phyloP scores from a whole-genome alignment of 2,329 filamentous ascomycete genomes.

The Gremmenia infestans region DNA sequence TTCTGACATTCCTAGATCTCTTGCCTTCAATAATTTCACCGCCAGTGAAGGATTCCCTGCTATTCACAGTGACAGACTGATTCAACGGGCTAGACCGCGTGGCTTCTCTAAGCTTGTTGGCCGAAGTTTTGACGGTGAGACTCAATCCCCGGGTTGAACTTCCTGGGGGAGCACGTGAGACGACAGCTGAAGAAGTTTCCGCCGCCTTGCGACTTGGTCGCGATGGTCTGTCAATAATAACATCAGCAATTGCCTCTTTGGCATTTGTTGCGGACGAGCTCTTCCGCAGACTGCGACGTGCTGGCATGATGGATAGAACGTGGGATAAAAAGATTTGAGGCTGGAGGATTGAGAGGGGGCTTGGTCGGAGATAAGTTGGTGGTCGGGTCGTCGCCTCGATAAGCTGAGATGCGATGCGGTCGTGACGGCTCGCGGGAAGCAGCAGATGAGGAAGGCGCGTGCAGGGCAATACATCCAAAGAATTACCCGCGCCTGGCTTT shows the following conservation, averaged over 20 bases:
- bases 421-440: background rate
- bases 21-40: conserved; percentile 31
- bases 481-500: conserved; percentile 2
- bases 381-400: conserved; percentile 21
- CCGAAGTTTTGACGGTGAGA: conserved; percentile 32
- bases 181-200: conserved; percentile 25
- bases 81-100: conserved; percentile 23
- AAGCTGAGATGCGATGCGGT: conserved; percentile 12
- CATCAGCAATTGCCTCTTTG: conserved; percentile 27
- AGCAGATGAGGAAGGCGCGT: background rate
- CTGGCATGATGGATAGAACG: conserved; percentile 19
- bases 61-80: conserved; percentile 14
- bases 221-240: conserved; percentile 21
- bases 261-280: conserved; percentile 23
- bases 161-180: conserved; percentile 27
- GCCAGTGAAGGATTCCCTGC: conserved; percentile 24
- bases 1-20: conserved; percentile 29
- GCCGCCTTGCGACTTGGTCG: conserved; percentile 26
- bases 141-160: conserved; percentile 26
- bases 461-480: background rate
- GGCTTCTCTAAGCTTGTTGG: conserved; percentile 31
- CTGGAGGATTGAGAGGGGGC: background rate
- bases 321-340: conserved; percentile 1
- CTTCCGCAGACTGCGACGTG: conserved; percentile 27
- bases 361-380: background rate